These are phyloP conservation scores for Entomortierella chlamydospora DNA, from an alignment of 192 early-diverging fungal genomes.

Conservation along the genomic window DNA sequence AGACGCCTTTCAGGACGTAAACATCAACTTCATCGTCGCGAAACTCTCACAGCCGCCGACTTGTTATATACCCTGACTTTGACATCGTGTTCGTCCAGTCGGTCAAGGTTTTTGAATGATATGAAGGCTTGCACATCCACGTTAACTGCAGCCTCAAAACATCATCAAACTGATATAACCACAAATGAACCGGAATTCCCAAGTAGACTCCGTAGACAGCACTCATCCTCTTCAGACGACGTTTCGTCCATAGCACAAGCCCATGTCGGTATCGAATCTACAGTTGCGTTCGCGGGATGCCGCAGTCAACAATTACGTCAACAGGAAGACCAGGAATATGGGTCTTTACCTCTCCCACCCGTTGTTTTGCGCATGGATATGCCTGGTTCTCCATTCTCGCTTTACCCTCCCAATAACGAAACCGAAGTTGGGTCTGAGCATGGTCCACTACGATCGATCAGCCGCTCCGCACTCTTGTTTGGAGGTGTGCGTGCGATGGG, in stretches of 20 bases:
- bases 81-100: not conserved
- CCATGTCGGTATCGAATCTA: not conserved
- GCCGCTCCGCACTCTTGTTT: not conserved
- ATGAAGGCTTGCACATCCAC: not conserved
- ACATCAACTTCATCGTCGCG: constrained; percentile 23
- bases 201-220: not conserved
- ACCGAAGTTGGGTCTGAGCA: not conserved
- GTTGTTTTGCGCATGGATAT: not conserved
- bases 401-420: not conserved
- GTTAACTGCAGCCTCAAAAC: not conserved
- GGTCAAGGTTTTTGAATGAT: constrained; percentile 1
- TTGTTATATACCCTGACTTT: not conserved
- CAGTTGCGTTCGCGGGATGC: not conserved
- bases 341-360: constrained; percentile 1
- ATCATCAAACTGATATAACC: not conserved
- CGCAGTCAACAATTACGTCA: not conserved
- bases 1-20: constrained; percentile 17
- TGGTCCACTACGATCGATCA: not conserved
- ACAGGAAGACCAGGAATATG: not conserved
- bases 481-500: constrained; percentile 9
- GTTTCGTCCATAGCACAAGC: not conserved
- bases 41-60: constrained; percentile 1
- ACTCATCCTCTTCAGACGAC: not conserved
- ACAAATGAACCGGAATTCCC: not conserved
- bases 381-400: constrained; percentile 17